Percentiles rank a stretch among this genome's conserved stretches.
Evolutionary conservation across 371 early-diverging fungal genomes (phyloP).

Genomic region (Chytridium lagenaria): DNA sequence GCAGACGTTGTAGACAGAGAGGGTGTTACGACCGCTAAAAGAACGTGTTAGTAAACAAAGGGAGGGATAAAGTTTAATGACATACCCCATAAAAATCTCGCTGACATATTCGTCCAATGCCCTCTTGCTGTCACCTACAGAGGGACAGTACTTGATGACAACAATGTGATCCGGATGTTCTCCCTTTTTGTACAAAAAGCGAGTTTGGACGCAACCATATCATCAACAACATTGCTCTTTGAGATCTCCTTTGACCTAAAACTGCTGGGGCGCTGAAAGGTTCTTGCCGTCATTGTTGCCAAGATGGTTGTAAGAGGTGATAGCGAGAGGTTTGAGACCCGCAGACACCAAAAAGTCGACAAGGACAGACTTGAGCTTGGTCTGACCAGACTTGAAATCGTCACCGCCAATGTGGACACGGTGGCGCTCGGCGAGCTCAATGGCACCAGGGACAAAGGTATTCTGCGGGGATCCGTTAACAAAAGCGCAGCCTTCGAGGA

Average conservation of each 20-base stretch:
- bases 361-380: constrained; percentile 97
- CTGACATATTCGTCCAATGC: constrained; percentile 96
- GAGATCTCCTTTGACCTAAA: constrained; percentile 98
- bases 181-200: constrained; percentile 73
- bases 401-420: constrained; percentile 94
- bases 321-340: constrained; percentile 96
- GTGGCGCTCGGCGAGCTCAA: constrained; percentile 87
- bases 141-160: constrained; percentile 97
- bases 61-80: neutral
- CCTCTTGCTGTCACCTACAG: constrained; percentile 96
- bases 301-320: constrained; percentile 97
- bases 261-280: constrained; percentile 93
- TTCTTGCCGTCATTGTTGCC: constrained; percentile 99
- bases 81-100: constrained; percentile 93
- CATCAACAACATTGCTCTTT: constrained; percentile 96
- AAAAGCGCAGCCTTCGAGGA: constrained; percentile 92
- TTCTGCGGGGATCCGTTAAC: constrained; percentile 98
- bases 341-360: constrained; percentile 97
- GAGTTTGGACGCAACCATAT: constrained; percentile 96
- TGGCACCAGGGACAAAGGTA: constrained; percentile 94
- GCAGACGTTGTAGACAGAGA: constrained; percentile 96
- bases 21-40: constrained; percentile 85
- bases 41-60: neutral
- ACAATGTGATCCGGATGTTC: constrained; percentile 96
- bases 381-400: constrained; percentile 98